phyloP scores from a whole-genome alignment of 176 grass and related monocot species.

The Eleusine indica region DNA sequence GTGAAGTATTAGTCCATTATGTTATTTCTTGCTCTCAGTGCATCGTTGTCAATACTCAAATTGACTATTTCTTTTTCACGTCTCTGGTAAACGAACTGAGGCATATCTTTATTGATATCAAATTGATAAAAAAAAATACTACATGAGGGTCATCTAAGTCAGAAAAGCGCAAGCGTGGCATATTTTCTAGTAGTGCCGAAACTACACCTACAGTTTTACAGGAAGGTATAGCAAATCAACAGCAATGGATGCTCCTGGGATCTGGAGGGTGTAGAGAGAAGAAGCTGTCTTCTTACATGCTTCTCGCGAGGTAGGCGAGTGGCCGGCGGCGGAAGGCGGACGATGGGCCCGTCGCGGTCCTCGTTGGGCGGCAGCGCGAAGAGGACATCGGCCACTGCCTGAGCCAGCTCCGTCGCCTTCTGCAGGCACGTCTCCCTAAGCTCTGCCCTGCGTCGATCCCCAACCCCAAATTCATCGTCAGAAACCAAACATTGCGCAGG shows the following conservation, averaged over 20 bases:
- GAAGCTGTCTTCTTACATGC: slow-evolving; percentile 50
- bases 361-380: slow-evolving; percentile 69
- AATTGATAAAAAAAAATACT: no score
- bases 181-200: no score
- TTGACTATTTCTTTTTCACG: no score
- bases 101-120: no score
- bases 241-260: neutral
- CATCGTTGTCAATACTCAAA: no score
- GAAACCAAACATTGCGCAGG: neutral
- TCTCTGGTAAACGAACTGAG: no score
- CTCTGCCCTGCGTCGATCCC: slow-evolving; percentile 47
- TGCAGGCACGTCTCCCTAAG: slow-evolving; percentile 62
- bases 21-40: no score
- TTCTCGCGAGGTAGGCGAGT: slow-evolving; percentile 80
- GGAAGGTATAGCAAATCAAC: neutral
- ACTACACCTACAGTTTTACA: neutral
- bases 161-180: no score
- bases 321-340: slow-evolving; percentile 55
- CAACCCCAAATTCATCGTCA: neutral
- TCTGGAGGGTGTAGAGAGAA: neutral
- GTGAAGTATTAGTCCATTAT: no score
- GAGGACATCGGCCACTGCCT: slow-evolving; percentile 71
- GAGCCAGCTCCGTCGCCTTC: slow-evolving; percentile 75
- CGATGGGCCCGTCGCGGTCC: slow-evolving; percentile 71
- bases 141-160: no score